Conservation (phyloP, 2,329 filamentous ascomycete genomes). For the Aureobasidium pullulans region DNA sequence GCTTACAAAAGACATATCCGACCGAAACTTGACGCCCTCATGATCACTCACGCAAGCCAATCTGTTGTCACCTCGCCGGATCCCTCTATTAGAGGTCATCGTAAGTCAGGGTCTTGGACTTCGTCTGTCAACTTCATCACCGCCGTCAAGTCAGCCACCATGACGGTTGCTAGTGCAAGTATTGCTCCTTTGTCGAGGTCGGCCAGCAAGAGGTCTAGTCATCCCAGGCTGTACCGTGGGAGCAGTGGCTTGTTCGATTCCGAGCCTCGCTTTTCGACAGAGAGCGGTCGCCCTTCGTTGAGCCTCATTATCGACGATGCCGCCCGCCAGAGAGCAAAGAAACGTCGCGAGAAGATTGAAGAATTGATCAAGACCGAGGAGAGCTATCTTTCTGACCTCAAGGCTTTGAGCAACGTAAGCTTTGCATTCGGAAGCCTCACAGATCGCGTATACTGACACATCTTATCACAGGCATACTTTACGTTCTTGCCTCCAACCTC, state of each 20-base stretch:
- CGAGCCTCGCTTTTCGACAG: slow-evolving; percentile 57
- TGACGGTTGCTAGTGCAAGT: slow-evolving; percentile 68
- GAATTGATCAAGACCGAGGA: slow-evolving; percentile 84
- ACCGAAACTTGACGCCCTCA: slow-evolving; percentile 24
- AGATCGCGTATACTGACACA: neutral
- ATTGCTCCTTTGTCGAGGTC: slow-evolving; percentile 54
- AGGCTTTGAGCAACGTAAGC: slow-evolving; percentile 75
- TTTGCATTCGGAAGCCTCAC: neutral
- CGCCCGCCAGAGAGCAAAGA: slow-evolving; percentile 63
- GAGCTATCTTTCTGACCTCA: slow-evolving; percentile 79
- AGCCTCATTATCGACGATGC: slow-evolving; percentile 55
- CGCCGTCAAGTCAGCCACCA: slow-evolving; percentile 72
- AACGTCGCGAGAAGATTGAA: slow-evolving; percentile 72
- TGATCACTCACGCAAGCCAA: slow-evolving; percentile 10
- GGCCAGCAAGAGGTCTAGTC: slow-evolving; percentile 44
- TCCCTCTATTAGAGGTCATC: slow-evolving; percentile 23
- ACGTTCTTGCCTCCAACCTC: slow-evolving; percentile 29
- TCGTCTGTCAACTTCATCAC: slow-evolving; percentile 75
- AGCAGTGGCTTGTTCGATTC: slow-evolving; percentile 54
- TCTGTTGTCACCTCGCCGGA: neutral
- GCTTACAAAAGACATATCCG: slow-evolving; percentile 25
- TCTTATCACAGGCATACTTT: slow-evolving; percentile 34
- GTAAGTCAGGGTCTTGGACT: slow-evolving; percentile 50
- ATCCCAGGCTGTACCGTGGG: slow-evolving; percentile 52
- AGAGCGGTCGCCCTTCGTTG: slow-evolving; percentile 43